Percentiles rank a stretch among this genome's conserved stretches.
Conservation (phyloP, 192 early-diverging fungal species). For the Pilaira anomala region DNA sequence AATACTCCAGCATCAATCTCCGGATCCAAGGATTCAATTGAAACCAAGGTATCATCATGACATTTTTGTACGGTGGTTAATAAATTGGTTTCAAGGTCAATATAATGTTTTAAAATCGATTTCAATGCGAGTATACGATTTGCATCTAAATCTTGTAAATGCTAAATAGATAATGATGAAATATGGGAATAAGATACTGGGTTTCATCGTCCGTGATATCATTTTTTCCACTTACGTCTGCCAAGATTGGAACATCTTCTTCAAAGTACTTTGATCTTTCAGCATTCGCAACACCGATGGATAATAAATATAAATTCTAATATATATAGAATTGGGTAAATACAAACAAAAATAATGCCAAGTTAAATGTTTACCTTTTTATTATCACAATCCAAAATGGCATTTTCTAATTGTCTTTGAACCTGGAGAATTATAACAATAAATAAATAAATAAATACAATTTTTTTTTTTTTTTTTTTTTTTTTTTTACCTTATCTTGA, state of each 20-base stretch:
- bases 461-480: slow-evolving; percentile 50
- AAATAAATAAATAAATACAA: too few relatives aligned
- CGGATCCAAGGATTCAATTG: slow-evolving; percentile 47
- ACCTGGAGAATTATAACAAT: slow-evolving; percentile 29
- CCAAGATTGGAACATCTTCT: slow-evolving; percentile 57
- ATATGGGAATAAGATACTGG: background rate
- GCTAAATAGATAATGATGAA: slow-evolving; percentile 41
- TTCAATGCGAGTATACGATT: slow-evolving; percentile 52
- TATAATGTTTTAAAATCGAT: slow-evolving; percentile 50
- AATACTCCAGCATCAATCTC: slow-evolving; percentile 51
- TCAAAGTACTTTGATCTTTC: slow-evolving; percentile 60
- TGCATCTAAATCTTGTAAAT: slow-evolving; percentile 59
- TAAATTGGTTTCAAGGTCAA: slow-evolving; percentile 42
- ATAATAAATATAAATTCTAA: slow-evolving; percentile 71
- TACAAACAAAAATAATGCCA: slow-evolving; percentile 7
- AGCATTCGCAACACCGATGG: slow-evolving; percentile 60
- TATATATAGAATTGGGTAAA: background rate
- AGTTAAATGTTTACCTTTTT: slow-evolving; percentile 39
- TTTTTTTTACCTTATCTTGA: slow-evolving; percentile 44
- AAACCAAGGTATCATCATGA: slow-evolving; percentile 30
- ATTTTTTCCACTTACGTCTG: slow-evolving; percentile 49
- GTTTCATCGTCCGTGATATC: too few relatives aligned
- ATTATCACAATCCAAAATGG: slow-evolving; percentile 69
- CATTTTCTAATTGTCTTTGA: slow-evolving; percentile 45
- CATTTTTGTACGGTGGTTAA: slow-evolving; percentile 33